Evolutionary conservation across 2,329 filamentous ascomycete species (phyloP), one percentile per base, ranked within the genome.

Genomic region (Sporothrix humicola): DNA sequence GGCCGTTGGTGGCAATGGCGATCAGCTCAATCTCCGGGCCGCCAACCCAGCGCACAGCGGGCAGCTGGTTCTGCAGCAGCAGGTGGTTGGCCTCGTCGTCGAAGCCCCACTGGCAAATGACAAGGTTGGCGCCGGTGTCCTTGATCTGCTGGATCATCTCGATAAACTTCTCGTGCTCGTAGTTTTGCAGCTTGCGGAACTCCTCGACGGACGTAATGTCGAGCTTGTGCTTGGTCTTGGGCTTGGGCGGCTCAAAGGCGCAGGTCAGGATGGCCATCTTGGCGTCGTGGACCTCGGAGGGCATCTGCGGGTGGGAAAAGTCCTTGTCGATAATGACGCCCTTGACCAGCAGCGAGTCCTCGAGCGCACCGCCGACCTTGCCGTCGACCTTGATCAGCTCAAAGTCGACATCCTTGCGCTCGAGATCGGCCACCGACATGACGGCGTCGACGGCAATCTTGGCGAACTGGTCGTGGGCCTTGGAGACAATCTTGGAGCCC

Each of bases 111-210:
- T 99, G 97, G 85, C 96, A 99, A 80, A 99, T 97, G 76, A 95
- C 96, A 75, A 99, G 88, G 85, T 99, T 99, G 77, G 96, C 96
- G 75, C 96, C 96, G 0, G 95, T 97, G 79, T 93, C 93, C 86
- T 99, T 99, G 86, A 99, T 96, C 84, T 98, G 93, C 81, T 97
- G 88, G 79, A 99, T 98, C 96, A 99, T 99, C 85, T 98, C 95
- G 74, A 93, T 89, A 81, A 99, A 99, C 85, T 98, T 99, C 81
- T 93, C 92, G 79, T 91, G 91, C 85, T 99, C 96, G 85, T 99
- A 99, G 78, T 88, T 93, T 81, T 99, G 96, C 77, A 99, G 86
- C 85, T 97, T 96, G 87, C 97, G 98, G 88, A 97, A 99, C 85
- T 99, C 96, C 78, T 98, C 95, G 8, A 99, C 95, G 58, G 91